Conservation (phyloP, 2,329 filamentous ascomycete species). For the Leptodontidium sp. region DNA sequence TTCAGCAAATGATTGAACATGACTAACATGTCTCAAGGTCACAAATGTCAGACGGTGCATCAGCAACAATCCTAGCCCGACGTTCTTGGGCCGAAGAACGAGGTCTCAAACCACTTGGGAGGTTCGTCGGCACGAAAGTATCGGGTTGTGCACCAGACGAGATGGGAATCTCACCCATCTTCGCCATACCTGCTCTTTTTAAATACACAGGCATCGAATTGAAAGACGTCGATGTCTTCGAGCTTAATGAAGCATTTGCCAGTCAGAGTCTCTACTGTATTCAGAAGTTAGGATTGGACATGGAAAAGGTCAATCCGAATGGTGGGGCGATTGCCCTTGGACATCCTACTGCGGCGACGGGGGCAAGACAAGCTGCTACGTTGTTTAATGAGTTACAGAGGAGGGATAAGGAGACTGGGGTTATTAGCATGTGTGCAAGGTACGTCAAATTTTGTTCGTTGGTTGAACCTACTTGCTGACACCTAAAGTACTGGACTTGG, state of each 20-base stretch:
- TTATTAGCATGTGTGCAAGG: constrained; percentile 58
- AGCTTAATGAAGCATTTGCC: constrained; percentile 65
- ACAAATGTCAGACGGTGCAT: constrained; percentile 72
- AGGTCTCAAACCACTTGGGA: constrained; percentile 68
- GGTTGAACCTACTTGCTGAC: constrained; percentile 2
- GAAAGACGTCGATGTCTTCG: constrained; percentile 69
- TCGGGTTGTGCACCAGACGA: constrained; percentile 71
- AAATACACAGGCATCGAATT: constrained; percentile 63
- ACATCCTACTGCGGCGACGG: constrained; percentile 61
- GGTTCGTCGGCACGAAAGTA: constrained; percentile 70
- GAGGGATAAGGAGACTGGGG: constrained; percentile 55
- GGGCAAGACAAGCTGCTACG: constrained; percentile 57
- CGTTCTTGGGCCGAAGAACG: constrained; percentile 67
- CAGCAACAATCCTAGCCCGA: constrained; percentile 69
- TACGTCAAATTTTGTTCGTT: constrained; percentile 15
- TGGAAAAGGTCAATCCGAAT: constrained; percentile 59
- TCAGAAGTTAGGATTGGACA: constrained; percentile 55
- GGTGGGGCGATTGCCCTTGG: constrained; percentile 62
- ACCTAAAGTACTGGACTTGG: constrained; percentile 37
- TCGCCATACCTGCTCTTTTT: constrained; percentile 71
- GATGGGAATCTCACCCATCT: constrained; percentile 72
- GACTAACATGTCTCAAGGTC: constrained; percentile 42
- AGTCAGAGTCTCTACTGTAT: constrained; percentile 52
- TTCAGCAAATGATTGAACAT: not conserved
- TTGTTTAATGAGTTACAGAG: constrained; percentile 58